Conservation (phyloP, 1,284 basidiomycete genomes). For the Puccinia coronata region DNA sequence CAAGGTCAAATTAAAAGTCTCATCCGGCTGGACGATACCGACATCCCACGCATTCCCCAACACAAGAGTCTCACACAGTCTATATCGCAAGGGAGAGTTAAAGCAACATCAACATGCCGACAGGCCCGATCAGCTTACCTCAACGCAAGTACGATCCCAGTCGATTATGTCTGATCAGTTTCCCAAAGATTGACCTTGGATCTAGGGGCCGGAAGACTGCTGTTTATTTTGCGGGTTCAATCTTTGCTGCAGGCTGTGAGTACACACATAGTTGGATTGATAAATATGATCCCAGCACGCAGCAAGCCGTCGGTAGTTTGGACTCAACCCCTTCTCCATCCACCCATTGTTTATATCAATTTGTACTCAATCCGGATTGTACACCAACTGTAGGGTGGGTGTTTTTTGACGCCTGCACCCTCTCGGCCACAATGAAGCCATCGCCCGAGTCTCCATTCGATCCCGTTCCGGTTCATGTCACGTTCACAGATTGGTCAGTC, state of each 20-base stretch:
- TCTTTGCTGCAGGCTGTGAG: slow-evolving; percentile 66
- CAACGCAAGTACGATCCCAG: slow-evolving; percentile 81
- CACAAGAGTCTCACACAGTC: background rate
- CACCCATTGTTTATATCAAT: too few relatives aligned
- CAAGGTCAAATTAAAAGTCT: too few relatives aligned
- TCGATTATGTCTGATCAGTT: slow-evolving; percentile 69
- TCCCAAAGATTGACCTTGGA: slow-evolving; percentile 60
- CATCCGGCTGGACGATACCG: too few relatives aligned
- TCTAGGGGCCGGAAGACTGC: slow-evolving; percentile 74
- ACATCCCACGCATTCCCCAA: background rate
- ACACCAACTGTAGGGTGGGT: slow-evolving; percentile 57
- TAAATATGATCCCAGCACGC: too few relatives aligned
- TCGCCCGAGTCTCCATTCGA: slow-evolving; percentile 70
- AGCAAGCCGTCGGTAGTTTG: too few relatives aligned
- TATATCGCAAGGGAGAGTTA: background rate
- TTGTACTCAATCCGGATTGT: too few relatives aligned
- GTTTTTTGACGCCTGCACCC: slow-evolving; percentile 89
- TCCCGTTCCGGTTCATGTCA: slow-evolving; percentile 78
- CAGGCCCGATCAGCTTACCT: slow-evolving; percentile 67
- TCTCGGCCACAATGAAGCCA: slow-evolving; percentile 67
- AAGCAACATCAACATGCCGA: slow-evolving; percentile 45
- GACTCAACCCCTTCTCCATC: too few relatives aligned
- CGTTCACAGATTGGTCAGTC: slow-evolving; percentile 65
- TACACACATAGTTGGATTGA: too few relatives aligned
- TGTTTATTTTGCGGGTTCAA: slow-evolving; percentile 84